Percentiles rank a stretch among this genome's conserved stretches.
phyloP scores from a whole-genome alignment of 2,329 filamentous ascomycete species.

The Nothomitra cinnamomea region DNA sequence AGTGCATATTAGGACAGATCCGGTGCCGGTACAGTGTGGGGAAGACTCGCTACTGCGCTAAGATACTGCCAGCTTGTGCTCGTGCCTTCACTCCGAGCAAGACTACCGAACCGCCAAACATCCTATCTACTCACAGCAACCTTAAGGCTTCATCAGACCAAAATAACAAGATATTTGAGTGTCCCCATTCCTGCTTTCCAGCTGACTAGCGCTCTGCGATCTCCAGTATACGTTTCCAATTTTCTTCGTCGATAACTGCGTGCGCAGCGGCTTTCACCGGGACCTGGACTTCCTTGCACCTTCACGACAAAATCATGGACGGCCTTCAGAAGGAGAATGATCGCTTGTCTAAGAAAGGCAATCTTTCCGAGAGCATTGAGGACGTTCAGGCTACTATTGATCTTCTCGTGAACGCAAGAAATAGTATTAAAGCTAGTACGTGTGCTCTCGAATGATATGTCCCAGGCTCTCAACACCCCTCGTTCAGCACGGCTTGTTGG shows the following conservation, averaged over 20 bases:
- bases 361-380: constrained; percentile 51
- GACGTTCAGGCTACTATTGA: constrained; percentile 77
- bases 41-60: no score
- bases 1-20: no score
- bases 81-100: background rate
- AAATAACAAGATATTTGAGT: no score
- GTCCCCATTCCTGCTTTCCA: no score
- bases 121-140: no score
- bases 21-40: no score
- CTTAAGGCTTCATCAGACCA: no score
- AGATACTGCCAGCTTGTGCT: background rate
- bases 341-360: constrained; percentile 50
- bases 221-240: background rate
- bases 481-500: no score
- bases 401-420: constrained; percentile 53
- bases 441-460: background rate
- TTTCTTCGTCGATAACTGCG: background rate
- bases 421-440: constrained; percentile 54
- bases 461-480: no score
- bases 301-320: constrained; percentile 30
- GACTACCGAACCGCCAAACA: background rate
- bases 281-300: background rate
- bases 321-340: constrained; percentile 57
- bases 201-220: no score
- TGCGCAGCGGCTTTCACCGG: no score